A percentile compares a stretch with the other conserved stretches of the same genome.
phyloP scores from a whole-genome alignment of 176 grass and related monocot genomes.

The Zea luxurians region DNA sequence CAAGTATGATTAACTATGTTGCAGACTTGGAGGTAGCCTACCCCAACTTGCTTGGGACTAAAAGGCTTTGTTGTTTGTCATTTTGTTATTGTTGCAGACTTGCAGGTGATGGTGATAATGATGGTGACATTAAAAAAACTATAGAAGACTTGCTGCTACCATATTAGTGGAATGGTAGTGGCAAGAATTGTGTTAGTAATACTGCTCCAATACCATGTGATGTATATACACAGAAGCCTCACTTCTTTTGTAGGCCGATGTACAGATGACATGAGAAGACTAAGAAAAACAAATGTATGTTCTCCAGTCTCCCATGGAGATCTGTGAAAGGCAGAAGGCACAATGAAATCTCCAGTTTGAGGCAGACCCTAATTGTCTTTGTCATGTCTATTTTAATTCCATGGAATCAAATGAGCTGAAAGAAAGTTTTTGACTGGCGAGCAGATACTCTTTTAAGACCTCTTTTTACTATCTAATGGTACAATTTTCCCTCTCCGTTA shows the following conservation, averaged over 20 bases:
- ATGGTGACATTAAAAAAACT: neutral
- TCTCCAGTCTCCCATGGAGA: neutral
- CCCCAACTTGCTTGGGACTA: too few relatives aligned
- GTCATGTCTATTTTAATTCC: neutral
- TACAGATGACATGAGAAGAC: neutral
- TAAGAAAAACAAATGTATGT: neutral
- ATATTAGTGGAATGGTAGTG: neutral
- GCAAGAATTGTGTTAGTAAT: neutral
- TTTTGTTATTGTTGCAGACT: neutral
- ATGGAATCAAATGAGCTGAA: neutral
- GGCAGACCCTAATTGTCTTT: neutral
- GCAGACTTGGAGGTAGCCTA: neutral
- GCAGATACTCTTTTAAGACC: neutral
- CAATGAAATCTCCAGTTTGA: neutral
- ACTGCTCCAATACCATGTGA: neutral
- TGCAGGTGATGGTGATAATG: neutral
- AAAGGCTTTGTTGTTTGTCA: too few relatives aligned
- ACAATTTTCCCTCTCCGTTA: neutral
- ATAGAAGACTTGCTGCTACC: neutral
- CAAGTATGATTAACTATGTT: neutral
- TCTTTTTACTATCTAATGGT: neutral
- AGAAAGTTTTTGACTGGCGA: neutral
- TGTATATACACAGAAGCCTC: neutral
- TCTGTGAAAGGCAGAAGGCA: neutral
- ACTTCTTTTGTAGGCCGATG: neutral